phyloP scores from a whole-genome alignment of 2,329 filamentous ascomycete species.

The Penicillium sp. region DNA sequence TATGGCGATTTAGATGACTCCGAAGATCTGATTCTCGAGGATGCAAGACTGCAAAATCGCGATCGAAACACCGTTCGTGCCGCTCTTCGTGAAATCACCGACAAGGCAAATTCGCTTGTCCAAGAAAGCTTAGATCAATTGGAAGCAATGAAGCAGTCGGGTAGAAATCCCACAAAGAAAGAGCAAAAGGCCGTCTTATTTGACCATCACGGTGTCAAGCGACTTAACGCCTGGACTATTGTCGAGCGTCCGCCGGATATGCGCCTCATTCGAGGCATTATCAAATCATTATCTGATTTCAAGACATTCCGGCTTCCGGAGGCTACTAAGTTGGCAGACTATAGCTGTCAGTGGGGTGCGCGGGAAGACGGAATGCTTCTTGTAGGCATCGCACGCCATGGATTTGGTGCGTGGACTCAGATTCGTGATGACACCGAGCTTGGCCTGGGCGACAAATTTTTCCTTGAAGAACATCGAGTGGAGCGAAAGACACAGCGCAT shows the following conservation, averaged over 20 bases:
- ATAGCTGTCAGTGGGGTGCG: slow-evolving; percentile 87
- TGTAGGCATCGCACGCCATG: slow-evolving; percentile 87
- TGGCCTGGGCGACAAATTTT: slow-evolving; percentile 84
- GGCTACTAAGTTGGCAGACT: slow-evolving; percentile 87
- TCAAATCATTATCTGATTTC: slow-evolving; percentile 65
- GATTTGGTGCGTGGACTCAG: slow-evolving; percentile 91
- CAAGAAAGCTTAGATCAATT: slow-evolving; percentile 69
- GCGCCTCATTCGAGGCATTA: slow-evolving; percentile 74
- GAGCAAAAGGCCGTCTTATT: slow-evolving; percentile 97
- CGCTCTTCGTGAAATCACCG: slow-evolving; percentile 74
- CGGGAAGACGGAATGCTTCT: slow-evolving; percentile 97
- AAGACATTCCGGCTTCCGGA: slow-evolving; percentile 82
- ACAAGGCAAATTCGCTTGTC: slow-evolving; percentile 67
- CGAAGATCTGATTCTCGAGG: slow-evolving; percentile 79
- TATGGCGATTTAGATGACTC: slow-evolving; percentile 90
- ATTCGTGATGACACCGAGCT: slow-evolving; percentile 91
- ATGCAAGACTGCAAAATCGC: slow-evolving; percentile 79
- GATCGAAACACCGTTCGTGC: slow-evolving; percentile 76
- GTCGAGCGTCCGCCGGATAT: slow-evolving; percentile 88
- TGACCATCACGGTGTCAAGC: slow-evolving; percentile 88
- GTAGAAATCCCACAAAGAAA: slow-evolving; percentile 88
- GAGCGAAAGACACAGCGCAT: slow-evolving; percentile 91
- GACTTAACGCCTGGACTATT: slow-evolving; percentile 93
- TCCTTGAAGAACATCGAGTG: slow-evolving; percentile 95
- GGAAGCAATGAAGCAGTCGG: slow-evolving; percentile 65